A percentile compares a stretch with the other conserved stretches of the same genome.
These are phyloP conservation scores for Alternaria brassicicola DNA, from an alignment of 2,329 filamentous ascomycete genomes.

Conservation along the genomic window DNA sequence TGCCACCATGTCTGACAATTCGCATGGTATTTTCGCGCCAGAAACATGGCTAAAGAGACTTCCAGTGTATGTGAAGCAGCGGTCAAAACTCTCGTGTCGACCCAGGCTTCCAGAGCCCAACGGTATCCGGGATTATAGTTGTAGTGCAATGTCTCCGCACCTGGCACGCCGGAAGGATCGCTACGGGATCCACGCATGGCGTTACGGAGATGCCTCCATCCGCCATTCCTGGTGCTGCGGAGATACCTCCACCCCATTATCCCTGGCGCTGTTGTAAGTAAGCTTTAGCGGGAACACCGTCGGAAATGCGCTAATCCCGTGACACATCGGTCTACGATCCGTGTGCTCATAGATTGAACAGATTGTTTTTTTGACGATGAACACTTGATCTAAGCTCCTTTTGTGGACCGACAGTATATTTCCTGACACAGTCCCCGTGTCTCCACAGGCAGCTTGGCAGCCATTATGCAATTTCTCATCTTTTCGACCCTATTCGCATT, in stretches of 20 bases:
- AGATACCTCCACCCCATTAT: slow-evolving; percentile 3
- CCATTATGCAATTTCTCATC: neutral
- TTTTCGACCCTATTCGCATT: neutral
- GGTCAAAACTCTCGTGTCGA: slow-evolving; percentile 1
- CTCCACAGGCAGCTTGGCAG: neutral
- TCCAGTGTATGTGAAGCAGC: neutral
- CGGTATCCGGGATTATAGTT: neutral
- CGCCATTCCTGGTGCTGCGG: neutral
- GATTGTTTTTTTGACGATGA: neutral
- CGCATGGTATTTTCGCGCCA: neutral
- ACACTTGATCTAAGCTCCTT: slow-evolving; percentile 1
- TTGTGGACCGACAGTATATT: neutral
- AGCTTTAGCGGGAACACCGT: neutral
- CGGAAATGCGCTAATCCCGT: neutral
- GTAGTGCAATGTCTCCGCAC: neutral
- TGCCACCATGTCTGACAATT: neutral
- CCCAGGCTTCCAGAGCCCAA: neutral
- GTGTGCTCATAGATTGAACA: neutral
- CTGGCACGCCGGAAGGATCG: neutral
- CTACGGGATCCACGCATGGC: neutral
- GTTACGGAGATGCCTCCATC: slow-evolving; percentile 6
- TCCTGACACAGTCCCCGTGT: neutral
- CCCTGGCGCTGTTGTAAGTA: neutral
- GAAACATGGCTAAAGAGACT: neutral
- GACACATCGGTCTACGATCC: neutral